Percentiles rank a stretch among this genome's conserved stretches.
These are phyloP conservation scores for Schizothecium vesticola DNA, from an alignment of 495 filamentous ascomycete species.

Conservation along the genomic window DNA sequence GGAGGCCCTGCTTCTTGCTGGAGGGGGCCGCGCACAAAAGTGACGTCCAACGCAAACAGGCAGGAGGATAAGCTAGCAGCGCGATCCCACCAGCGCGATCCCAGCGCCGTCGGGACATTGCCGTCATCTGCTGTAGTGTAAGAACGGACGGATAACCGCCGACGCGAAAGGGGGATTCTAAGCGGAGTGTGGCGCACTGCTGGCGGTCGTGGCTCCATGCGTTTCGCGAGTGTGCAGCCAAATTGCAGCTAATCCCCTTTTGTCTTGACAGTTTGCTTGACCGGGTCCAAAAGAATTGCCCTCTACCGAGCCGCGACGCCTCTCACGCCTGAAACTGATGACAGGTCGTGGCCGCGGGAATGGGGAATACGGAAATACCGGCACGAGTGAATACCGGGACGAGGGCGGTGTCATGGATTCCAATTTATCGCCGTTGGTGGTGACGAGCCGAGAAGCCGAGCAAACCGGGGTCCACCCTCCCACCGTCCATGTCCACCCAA, in stretches of 20 bases:
- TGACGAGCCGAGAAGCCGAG: conserved; percentile 5
- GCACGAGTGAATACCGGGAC: too few relatives aligned
- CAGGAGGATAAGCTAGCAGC: neutral
- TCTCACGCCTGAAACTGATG: neutral
- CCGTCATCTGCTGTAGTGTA: neutral
- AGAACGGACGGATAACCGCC: neutral
- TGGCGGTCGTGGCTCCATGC: too few relatives aligned
- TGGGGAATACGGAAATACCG: neutral
- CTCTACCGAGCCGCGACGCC: neutral
- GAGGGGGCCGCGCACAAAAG: neutral
- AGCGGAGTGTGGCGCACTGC: neutral
- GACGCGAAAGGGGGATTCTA: neutral
- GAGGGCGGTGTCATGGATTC: too few relatives aligned
- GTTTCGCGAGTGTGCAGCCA: too few relatives aligned
- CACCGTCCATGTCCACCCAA: too few relatives aligned
- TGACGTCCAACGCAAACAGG: neutral
- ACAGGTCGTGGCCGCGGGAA: neutral
- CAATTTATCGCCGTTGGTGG: neutral
- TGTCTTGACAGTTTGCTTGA: neutral
- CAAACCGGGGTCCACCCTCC: too few relatives aligned
- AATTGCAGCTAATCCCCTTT: neutral
- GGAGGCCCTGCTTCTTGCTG: neutral
- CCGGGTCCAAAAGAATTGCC: neutral
- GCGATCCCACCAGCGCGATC: neutral
- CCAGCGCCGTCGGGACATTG: neutral